Evolutionary conservation across 768 basidiomycete species (phyloP).

Genomic region (Leccinum incarnatum): DNA sequence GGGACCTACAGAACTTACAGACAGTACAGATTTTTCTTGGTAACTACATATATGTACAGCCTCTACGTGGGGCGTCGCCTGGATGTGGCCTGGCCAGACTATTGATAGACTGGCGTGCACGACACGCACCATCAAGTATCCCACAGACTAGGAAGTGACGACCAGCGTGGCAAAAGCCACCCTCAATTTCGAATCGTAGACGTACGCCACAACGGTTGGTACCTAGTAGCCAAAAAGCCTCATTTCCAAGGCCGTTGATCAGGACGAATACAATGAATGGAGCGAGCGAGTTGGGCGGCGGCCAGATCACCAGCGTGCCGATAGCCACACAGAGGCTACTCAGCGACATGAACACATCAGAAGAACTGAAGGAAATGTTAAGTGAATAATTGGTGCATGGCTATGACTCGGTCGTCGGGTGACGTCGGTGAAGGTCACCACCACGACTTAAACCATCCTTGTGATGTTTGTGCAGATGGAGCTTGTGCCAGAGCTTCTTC

Average conservation of each 20-base stretch:
- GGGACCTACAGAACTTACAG: too few relatives aligned
- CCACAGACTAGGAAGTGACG: constrained; percentile 30
- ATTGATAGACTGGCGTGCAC: background rate
- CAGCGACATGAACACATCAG: constrained; percentile 14
- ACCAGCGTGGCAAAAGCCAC: constrained; percentile 34
- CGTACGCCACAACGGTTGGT: constrained; percentile 30
- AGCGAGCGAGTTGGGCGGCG: constrained; percentile 22
- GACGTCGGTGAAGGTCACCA: constrained; percentile 13
- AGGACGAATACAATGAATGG: constrained; percentile 27
- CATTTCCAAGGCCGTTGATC: constrained; percentile 30
- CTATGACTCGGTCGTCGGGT: background rate
- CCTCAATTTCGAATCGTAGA: constrained; percentile 31
- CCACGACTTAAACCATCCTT: constrained; percentile 27
- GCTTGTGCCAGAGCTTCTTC: constrained; percentile 26
- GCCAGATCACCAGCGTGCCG: constrained; percentile 33
- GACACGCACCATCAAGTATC: constrained; percentile 4
- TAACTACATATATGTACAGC: too few relatives aligned
- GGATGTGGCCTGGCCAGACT: background rate
- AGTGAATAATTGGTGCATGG: constrained; percentile 12
- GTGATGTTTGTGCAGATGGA: constrained; percentile 16
- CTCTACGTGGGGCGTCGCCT: too few relatives aligned
- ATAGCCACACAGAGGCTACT: constrained; percentile 27
- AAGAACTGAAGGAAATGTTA: constrained; percentile 13
- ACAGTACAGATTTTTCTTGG: too few relatives aligned
- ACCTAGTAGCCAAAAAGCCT: constrained; percentile 34